Percentiles rank a stretch among this genome's conserved stretches.
phyloP scores from a whole-genome alignment of 148 eudicot genomes.

The Polygonum maritimum region DNA sequence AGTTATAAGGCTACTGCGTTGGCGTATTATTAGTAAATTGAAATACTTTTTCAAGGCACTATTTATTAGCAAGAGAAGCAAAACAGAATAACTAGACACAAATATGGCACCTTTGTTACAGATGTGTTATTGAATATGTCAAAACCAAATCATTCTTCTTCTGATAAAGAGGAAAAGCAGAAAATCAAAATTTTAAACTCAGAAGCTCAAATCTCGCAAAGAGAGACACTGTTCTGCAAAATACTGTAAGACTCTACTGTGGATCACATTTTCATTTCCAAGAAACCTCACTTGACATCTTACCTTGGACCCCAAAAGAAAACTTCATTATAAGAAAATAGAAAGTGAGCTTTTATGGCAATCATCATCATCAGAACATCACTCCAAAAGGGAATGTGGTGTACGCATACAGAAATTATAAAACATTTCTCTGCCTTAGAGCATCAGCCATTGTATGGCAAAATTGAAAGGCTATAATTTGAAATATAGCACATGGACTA shows the following conservation, averaged over 20 bases:
- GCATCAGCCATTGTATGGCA: too few relatives aligned
- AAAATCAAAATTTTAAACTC: background rate
- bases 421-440: background rate
- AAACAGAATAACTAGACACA: background rate
- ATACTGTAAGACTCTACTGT: background rate
- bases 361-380: background rate
- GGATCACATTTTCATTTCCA: background rate
- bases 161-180: background rate
- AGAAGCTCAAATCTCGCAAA: background rate
- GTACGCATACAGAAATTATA: background rate
- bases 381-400: background rate
- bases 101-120: background rate
- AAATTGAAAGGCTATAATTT: too few relatives aligned
- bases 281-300: background rate
- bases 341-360: background rate
- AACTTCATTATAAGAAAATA: background rate
- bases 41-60: background rate
- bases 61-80: background rate
- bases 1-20: background rate
- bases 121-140: background rate
- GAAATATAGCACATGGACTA: too few relatives aligned
- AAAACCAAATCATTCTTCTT: background rate
- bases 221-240: background rate
- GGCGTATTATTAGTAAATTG: background rate
- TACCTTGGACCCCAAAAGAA: too few relatives aligned